Conservation (phyloP, 768 basidiomycete species). For the Lactarius tabidus region DNA sequence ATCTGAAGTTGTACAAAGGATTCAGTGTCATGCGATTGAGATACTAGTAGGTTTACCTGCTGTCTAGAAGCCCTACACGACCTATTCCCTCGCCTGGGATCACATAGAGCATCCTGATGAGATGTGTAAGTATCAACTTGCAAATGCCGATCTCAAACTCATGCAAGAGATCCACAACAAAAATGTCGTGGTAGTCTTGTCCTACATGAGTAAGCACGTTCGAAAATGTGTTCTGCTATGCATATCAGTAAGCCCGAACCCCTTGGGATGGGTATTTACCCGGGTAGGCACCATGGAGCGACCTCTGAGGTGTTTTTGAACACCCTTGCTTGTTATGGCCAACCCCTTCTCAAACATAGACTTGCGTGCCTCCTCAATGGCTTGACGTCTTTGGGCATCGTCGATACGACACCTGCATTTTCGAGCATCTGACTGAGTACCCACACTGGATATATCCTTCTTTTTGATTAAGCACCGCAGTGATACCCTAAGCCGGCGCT, state of each 20-base stretch:
- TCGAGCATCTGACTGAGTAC: too few species aligned
- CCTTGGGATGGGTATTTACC: background rate
- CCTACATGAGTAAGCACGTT: background rate
- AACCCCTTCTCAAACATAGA: background rate
- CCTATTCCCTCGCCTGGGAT: too few species aligned
- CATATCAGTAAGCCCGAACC: too few species aligned
- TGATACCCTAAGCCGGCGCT: too few species aligned
- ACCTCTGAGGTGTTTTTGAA: too few species aligned
- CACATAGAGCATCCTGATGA: slow-evolving; percentile 33
- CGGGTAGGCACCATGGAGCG: background rate
- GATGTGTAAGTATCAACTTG: slow-evolving; percentile 37
- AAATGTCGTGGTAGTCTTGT: slow-evolving; percentile 21
- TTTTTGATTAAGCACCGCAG: too few species aligned
- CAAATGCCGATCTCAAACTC: slow-evolving; percentile 41
- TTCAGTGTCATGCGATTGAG: too few species aligned
- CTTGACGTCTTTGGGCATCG: too few species aligned
- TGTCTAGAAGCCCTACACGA: background rate
- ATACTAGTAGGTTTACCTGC: background rate
- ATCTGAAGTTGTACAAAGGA: too few species aligned
- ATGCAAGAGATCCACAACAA: slow-evolving; percentile 39
- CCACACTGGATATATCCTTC: too few species aligned
- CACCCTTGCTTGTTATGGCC: accelerated
- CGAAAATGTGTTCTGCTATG: background rate
- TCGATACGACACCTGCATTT: too few species aligned
- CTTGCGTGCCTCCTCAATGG: background rate